Evolutionary conservation across 2,329 filamentous ascomycete species (phyloP).

Genomic region (Purpureocillium lavendulum): DNA sequence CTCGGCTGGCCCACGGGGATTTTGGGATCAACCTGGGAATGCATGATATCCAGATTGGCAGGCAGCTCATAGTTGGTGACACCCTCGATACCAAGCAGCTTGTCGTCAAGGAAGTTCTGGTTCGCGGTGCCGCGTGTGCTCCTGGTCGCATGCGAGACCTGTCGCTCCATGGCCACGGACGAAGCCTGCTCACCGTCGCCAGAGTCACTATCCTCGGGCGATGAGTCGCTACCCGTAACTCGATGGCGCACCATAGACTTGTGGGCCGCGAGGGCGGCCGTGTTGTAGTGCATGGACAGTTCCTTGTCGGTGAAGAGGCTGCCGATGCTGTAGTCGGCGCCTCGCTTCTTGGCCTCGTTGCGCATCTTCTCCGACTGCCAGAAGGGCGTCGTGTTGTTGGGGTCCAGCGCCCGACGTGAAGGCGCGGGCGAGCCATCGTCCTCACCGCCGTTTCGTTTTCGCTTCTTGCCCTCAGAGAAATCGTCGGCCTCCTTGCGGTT

Average conservation of each 20-base stretch:
- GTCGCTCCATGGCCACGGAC: constrained; percentile 49
- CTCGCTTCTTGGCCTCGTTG: constrained; percentile 44
- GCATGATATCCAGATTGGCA: constrained; percentile 48
- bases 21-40: constrained; percentile 46
- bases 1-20: constrained; percentile 48
- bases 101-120: constrained; percentile 49
- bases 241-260: constrained; percentile 53
- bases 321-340: constrained; percentile 56
- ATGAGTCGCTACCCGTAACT: constrained; percentile 39
- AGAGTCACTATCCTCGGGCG: constrained; percentile 44
- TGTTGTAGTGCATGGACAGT: constrained; percentile 56
- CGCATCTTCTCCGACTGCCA: constrained; percentile 55
- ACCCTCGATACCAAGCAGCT: constrained; percentile 50
- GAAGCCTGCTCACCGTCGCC: constrained; percentile 42
- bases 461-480: constrained; percentile 50
- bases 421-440: constrained; percentile 57
- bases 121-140: constrained; percentile 49
- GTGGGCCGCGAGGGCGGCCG: constrained; percentile 53
- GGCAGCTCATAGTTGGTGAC: constrained; percentile 51
- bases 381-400: constrained; percentile 49
- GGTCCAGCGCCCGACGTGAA: constrained; percentile 45
- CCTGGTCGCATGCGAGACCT: constrained; percentile 54
- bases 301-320: constrained; percentile 66
- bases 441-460: constrained; percentile 51
- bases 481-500: constrained; percentile 55